Evolutionary conservation across 139 green algal species (phyloP).

Genomic region (Pseudopediastrum boryanum): DNA sequence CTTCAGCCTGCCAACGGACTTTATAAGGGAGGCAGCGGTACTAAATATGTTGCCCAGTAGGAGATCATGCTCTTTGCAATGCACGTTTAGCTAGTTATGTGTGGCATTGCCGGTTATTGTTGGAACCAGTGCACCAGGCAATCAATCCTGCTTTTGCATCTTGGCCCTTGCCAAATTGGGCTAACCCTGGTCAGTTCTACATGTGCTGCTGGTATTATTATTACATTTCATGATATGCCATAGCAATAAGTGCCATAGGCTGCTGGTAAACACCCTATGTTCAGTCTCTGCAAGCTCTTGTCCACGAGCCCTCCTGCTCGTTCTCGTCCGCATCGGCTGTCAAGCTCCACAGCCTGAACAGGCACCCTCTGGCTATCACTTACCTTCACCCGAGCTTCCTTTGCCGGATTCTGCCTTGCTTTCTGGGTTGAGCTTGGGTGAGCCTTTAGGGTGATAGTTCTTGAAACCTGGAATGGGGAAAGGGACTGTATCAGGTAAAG

Average conservation of each 20-base stretch:
- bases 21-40: too few relatives aligned
- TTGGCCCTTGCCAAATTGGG: too few relatives aligned
- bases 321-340: background rate
- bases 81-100: too few relatives aligned
- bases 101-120: too few relatives aligned
- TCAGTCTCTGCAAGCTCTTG: background rate
- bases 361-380: background rate
- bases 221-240: background rate
- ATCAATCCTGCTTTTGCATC: too few relatives aligned
- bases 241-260: background rate
- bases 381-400: background rate
- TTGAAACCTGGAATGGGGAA: constrained; percentile 47
- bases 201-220: too few relatives aligned
- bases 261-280: background rate
- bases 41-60: too few relatives aligned
- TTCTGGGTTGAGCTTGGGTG: background rate
- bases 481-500: background rate
- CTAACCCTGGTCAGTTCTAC: too few relatives aligned
- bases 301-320: background rate
- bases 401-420: background rate
- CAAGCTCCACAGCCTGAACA: background rate
- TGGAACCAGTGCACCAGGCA: too few relatives aligned
- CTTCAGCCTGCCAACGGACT: too few relatives aligned
- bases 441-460: constrained; percentile 56
- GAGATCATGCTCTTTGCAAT: too few relatives aligned